Evolutionary conservation across 805 yeast genomes (phyloP).

Genomic region (Saccharomyces mikatae): DNA sequence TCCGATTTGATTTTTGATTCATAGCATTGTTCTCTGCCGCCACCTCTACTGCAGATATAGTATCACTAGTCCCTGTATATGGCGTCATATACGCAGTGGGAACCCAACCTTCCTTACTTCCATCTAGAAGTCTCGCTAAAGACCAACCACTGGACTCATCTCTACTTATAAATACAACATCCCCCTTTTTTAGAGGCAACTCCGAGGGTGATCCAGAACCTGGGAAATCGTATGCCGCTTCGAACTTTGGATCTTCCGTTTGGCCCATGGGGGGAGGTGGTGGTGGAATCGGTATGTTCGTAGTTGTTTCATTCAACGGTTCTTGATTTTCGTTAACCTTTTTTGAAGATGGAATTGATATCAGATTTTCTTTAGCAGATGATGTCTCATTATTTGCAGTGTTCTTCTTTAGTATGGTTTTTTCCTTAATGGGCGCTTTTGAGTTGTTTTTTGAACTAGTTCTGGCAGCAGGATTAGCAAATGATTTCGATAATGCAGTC

Average conservation of each 20-base stretch:
- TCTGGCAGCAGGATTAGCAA: constrained; percentile 34
- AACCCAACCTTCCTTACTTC: constrained; percentile 87
- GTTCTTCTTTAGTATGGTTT: constrained; percentile 7
- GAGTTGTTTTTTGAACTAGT: constrained; percentile 14
- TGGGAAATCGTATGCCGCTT: constrained; percentile 80
- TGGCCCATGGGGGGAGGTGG: constrained; percentile 55
- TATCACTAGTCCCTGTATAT: constrained; percentile 32
- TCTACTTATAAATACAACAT: constrained; percentile 60
- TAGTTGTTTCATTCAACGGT: constrained; percentile 20
- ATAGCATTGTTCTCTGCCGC: constrained; percentile 21
- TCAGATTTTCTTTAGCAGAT: constrained; percentile 14
- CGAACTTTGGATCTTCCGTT: constrained; percentile 68
- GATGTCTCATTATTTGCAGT: constrained; percentile 13
- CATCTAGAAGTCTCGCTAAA: constrained; percentile 70
- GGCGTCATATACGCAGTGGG: constrained; percentile 84
- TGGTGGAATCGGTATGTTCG: constrained; percentile 58
- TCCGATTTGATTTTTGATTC: neutral
- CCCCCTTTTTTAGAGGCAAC: constrained; percentile 69
- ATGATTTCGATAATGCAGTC: constrained; percentile 21
- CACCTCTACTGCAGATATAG: constrained; percentile 33
- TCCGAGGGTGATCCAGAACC: constrained; percentile 81
- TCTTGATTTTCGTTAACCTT: neutral
- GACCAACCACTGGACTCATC: constrained; percentile 92
- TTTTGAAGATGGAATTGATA: constrained; percentile 7
- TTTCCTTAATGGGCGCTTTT: neutral